phyloP scores from a whole-genome alignment of 441 rosid genomes.

The Pelargonium citronellum region DNA sequence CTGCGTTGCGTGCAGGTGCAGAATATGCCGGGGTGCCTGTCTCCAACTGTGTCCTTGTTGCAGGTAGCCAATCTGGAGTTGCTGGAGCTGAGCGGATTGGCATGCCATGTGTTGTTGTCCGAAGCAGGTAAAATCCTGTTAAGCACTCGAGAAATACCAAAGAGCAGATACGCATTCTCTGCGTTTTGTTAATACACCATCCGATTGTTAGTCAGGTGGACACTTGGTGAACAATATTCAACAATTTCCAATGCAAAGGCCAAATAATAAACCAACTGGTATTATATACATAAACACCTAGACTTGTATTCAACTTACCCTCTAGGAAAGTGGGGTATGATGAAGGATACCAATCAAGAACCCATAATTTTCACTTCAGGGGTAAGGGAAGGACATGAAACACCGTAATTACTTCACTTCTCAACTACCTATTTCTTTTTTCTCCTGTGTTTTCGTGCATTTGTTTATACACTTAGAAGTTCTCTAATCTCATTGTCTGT shows the following conservation, averaged over 20 bases:
- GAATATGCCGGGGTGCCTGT: constrained; percentile 55
- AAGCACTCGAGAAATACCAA: not conserved
- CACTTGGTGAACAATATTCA: not conserved
- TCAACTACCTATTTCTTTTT: not conserved
- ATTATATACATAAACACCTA: not conserved
- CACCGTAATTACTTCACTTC: not conserved
- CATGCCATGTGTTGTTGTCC: constrained; percentile 74
- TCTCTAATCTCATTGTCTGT: not conserved
- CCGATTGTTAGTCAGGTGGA: too few species aligned
- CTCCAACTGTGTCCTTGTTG: constrained; percentile 58
- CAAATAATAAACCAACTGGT: not conserved
- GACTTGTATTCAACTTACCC: not conserved
- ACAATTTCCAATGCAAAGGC: not conserved
- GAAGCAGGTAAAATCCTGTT: constrained; percentile 61
- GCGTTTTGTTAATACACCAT: not conserved
- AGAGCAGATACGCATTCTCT: not conserved
- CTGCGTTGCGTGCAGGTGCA: constrained; percentile 79
- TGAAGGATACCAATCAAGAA: not conserved
- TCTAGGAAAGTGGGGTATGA: not conserved
- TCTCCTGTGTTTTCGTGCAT: not conserved
- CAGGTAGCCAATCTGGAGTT: constrained; percentile 79
- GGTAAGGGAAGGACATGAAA: not conserved
- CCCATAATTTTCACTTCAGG: not conserved
- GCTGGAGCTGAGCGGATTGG: constrained; percentile 67
- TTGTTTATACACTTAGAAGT: not conserved